Base-by-base conservation (phyloP, 2,329 filamentous ascomycete species). In the Fonsecaea pugnacius region DNA sequence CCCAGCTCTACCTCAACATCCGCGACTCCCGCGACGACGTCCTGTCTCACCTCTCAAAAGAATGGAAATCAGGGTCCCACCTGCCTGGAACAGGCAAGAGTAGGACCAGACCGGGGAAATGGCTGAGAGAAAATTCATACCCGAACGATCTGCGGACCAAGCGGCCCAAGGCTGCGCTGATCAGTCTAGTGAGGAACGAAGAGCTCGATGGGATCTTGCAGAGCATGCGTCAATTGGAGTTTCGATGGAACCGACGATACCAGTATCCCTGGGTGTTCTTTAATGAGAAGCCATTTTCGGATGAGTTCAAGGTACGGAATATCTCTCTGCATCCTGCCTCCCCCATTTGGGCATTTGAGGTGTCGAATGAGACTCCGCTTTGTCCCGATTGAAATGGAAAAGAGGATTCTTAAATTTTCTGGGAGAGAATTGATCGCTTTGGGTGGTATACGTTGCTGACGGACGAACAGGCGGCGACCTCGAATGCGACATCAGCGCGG, bases 221-320 rank as follows among this genome's bases (percentile, higher is more conserved):
- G 62, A 74, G 72, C 55, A 76, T 76, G 72, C 67, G 69, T 16
- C 72, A 76, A 60, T 65, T 76, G 16, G 74, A 76, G 48, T 71
- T 69, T 40, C 71, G 67, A 6, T 76, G 73, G 73, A 76, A 76
- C 60, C 51, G 66, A n/a, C 73, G 73, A 36, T 73, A 75, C 52
- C 63, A 72, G 16, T 76, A 76, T 66, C 74, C 75, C 1, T 76
- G 75, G 75, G 65, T 75, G 12, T 76, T 76, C 68, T 76, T 76
- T 73, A 76, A 72, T 57, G 75, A 76, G 60, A 72, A 70, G 43
- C 67, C 72, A 0, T 76, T 76, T 58, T 74, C 60, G 27, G 72
- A 74, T 18, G 71, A 73, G 36, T 76, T 76, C 69, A 76, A 73
- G 68, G 70, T 73, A n/a, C 56, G 4, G 60, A 9, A 33, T 38